Conservation (phyloP, 352 stramenopile genomes). For the Phytophthora sp. region DNA sequence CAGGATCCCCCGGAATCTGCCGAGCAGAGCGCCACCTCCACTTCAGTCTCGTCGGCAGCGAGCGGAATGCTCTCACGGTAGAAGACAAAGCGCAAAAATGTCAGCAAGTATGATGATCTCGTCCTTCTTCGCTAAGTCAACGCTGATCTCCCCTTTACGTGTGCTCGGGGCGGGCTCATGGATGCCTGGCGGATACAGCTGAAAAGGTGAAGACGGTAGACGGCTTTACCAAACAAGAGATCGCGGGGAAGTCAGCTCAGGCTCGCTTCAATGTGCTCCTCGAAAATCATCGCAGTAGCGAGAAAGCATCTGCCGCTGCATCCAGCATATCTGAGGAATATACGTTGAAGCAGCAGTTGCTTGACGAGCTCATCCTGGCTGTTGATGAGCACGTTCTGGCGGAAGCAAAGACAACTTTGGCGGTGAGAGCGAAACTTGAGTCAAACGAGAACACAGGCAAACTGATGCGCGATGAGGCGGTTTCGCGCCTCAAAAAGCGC, state of each 20-base stretch:
- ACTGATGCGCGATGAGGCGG: constrained; percentile 5
- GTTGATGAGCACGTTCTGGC: constrained; percentile 1
- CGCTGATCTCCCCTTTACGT: too few species aligned
- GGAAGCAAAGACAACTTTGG: not conserved
- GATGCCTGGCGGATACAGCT: too few species aligned
- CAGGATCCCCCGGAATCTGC: too few species aligned
- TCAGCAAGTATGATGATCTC: too few species aligned
- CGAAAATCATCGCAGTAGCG: not conserved
- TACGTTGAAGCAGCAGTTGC: constrained; percentile 1
- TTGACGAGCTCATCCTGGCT: constrained; percentile 2
- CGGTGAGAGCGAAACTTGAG: not conserved
- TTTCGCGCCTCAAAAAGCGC: constrained; percentile 3
- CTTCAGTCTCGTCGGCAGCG: too few species aligned
- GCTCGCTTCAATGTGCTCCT: constrained; percentile 13
- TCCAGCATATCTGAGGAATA: constrained; percentile 6
- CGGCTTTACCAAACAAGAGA: constrained; percentile 11
- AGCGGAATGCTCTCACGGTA: too few species aligned
- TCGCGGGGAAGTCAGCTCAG: constrained; percentile 16
- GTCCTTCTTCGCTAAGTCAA: too few species aligned
- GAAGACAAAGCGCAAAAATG: too few species aligned
- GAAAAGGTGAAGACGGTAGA: constrained; percentile 7
- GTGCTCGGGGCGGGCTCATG: too few species aligned
- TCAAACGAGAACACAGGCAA: constrained; percentile 1
- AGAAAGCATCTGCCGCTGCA: not conserved
- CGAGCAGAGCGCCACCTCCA: too few species aligned